Base-by-base conservation (phyloP, 2,329 filamentous ascomycete species). In the Xylaria sp. region DNA sequence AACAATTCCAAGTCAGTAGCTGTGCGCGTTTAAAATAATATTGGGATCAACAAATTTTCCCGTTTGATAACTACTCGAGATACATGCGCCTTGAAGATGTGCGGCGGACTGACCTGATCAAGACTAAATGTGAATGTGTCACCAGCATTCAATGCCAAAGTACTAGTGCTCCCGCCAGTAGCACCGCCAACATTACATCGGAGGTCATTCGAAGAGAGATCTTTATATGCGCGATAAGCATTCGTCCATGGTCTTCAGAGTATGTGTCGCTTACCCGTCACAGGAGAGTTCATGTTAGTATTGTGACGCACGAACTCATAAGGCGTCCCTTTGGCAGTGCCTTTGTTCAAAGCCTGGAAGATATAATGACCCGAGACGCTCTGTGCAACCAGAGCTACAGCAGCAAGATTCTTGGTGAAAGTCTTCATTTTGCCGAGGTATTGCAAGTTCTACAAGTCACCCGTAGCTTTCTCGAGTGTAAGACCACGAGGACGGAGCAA, bases 271-370 rank as follows among this genome's bases (percentile, higher is more conserved):
- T 54, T 63, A 77, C 77, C 78, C 12, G 81, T 82, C 6, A 84
- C 83, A 8, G 83, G 83, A 10, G 81, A 84, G 78, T 85, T 85
- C 73, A 82, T 78, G 80, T 85, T 86, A 62, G 78, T 82, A 78
- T 85, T 85, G 61, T 77, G 78, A 32, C 84, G 81, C 69, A 85
- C 76, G 72, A 80, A 79, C 67, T 82, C 74, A 69, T 79, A 83
- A 6, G 76, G 66, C 50, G 70, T 72, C 44, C 77, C 80, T 71
- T 79, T 79, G 20, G 72, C 72, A 18, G 74, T 75, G 5, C 79
- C 81, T 59, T 79, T 76, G 9, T 74, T 70, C 46, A 83, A 71
- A 39, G 81, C 73, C 69, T 82, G 78, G 74, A 82, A 82, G 73
- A 83, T 82, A 76, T 83, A 83, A 71, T 83, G 81, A 1, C 74